phyloP scores from a whole-genome alignment of 1,284 basidiomycete genomes.

The Cutaneotrichosporon sp. region DNA sequence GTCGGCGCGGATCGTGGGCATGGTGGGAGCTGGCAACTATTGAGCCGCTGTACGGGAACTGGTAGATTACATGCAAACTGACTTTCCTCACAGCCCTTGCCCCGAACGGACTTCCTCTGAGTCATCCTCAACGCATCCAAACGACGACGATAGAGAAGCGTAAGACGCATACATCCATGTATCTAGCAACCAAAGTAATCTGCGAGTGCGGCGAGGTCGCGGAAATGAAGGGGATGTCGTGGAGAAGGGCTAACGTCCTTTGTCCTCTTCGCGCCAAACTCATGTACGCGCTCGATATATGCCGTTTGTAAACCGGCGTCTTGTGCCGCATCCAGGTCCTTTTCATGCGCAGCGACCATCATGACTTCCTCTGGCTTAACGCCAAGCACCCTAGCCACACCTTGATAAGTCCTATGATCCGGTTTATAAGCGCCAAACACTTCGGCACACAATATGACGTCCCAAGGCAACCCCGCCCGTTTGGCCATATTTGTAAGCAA shows the following conservation, averaged over 20 bases:
- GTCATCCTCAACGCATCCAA: too few relatives aligned
- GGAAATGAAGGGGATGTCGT: constrained; percentile 20
- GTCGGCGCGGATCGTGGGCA: too few relatives aligned
- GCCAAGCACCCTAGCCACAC: constrained; percentile 16
- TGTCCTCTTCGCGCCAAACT: constrained; percentile 10
- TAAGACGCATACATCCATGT: neutral
- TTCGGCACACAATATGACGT: constrained; percentile 18
- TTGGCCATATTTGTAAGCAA: constrained; percentile 23
- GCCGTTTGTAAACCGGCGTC: constrained; percentile 17
- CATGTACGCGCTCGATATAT: constrained; percentile 20
- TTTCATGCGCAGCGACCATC: constrained; percentile 22
- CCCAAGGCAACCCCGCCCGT: constrained; percentile 18
- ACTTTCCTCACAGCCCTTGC: too few relatives aligned
- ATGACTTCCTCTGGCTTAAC: constrained; percentile 14
- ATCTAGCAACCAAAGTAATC: constrained; percentile 16
- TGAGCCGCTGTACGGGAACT: too few relatives aligned
- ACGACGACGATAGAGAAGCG: too few relatives aligned
- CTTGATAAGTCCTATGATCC: constrained; percentile 11
- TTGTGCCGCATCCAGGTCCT: constrained; percentile 22
- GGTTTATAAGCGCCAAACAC: constrained; percentile 24
- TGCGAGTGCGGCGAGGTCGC: constrained; percentile 12
- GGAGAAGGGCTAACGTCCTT: constrained; percentile 5
- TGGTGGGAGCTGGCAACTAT: too few relatives aligned
- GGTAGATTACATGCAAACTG: too few relatives aligned
- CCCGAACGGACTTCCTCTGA: too few relatives aligned